These are phyloP conservation scores for Zasmidium citrigriseum DNA, from an alignment of 2,329 filamentous ascomycete species.

Conservation along the genomic window DNA sequence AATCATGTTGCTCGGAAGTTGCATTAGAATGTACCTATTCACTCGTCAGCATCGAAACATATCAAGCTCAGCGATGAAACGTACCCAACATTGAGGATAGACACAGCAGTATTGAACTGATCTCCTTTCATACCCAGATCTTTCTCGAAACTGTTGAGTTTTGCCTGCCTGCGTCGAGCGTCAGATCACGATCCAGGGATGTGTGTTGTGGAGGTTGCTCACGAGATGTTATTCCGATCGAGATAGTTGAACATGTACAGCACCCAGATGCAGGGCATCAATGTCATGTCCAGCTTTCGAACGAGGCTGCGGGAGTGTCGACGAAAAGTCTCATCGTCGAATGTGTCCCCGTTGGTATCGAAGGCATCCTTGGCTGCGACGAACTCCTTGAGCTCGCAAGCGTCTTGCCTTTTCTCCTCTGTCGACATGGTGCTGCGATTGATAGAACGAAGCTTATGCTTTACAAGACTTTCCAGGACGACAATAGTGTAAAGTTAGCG, in stretches of 20 bases:
- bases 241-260: constrained; percentile 24
- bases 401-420: too few species aligned
- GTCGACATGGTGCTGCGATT: too few species aligned
- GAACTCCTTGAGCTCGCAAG: too few species aligned
- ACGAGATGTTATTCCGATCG: constrained; percentile 19
- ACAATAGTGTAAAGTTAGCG: too few species aligned
- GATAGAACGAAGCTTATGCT: too few species aligned
- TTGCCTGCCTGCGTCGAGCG: background rate
- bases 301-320: constrained; percentile 13
- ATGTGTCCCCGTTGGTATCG: too few species aligned
- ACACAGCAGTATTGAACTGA: constrained; percentile 13
- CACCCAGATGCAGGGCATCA: constrained; percentile 4
- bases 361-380: too few species aligned
- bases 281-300: background rate
- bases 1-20: constrained; percentile 8
- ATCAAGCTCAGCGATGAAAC: constrained; percentile 1
- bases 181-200: background rate
- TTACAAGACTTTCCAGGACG: too few species aligned
- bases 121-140: constrained; percentile 14
- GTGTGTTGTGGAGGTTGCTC: background rate
- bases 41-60: background rate
- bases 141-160: constrained; percentile 22
- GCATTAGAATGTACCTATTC: background rate
- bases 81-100: constrained; percentile 13
- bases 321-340: constrained; percentile 18